These are phyloP conservation scores for Leptomonas seymouri DNA, from an alignment of 208 protist species.

Conservation along the genomic window DNA sequence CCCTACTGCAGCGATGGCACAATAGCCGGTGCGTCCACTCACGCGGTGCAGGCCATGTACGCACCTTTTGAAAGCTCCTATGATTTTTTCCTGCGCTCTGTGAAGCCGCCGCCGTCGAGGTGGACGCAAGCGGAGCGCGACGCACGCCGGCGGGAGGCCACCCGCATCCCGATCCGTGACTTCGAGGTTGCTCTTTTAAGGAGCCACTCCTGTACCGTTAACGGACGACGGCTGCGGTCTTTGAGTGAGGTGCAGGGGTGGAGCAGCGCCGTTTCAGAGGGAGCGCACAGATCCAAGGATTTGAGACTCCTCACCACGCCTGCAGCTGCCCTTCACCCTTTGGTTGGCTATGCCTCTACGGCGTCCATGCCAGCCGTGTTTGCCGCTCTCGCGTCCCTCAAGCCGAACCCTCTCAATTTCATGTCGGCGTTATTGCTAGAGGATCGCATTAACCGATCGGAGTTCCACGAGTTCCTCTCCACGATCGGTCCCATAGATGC, in stretches of 20 bases:
- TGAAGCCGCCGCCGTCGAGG: conserved; percentile 28
- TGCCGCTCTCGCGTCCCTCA: conserved; percentile 36
- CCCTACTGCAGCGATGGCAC: background rate
- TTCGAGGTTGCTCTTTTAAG: conserved; percentile 44
- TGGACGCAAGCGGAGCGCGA: conserved; percentile 17
- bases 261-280: background rate
- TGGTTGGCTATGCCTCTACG: conserved; percentile 63
- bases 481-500: conserved; percentile 29
- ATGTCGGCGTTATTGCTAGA: background rate
- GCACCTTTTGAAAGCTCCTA: conserved; percentile 58
- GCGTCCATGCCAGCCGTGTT: conserved; percentile 54
- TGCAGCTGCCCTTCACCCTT: conserved; percentile 34
- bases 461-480: conserved; percentile 42
- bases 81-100: conserved; percentile 61
- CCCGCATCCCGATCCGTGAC: conserved; percentile 29
- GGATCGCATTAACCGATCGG: conserved; percentile 4
- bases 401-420: conserved; percentile 25
- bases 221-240: background rate
- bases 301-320: background rate
- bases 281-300: conserved; percentile 5
- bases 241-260: background rate
- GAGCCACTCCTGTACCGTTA: background rate
- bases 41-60: background rate
- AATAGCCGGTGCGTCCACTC: background rate
- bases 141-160: conserved; percentile 19